These are phyloP conservation scores for Marasmius oreades DNA, from an alignment of 1,284 basidiomycete species.

Conservation along the genomic window DNA sequence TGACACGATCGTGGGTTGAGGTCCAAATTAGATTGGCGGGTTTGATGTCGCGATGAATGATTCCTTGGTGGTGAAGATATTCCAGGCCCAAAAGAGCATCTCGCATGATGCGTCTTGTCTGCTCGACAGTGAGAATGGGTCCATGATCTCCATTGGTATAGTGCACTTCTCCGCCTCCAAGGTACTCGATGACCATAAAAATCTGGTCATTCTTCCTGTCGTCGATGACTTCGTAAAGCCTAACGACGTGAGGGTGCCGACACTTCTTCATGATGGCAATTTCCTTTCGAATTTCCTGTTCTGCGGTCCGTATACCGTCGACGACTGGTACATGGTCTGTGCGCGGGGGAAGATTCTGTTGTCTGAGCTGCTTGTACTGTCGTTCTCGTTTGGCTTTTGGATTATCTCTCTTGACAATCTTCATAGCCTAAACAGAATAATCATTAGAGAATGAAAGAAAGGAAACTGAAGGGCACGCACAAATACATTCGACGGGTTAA, in stretches of 20 bases:
- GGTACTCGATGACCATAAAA: constrained; percentile 97
- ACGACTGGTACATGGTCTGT: constrained; percentile 50
- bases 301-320: constrained; percentile 66
- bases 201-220: constrained; percentile 88
- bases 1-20: constrained; percentile 78
- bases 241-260: constrained; percentile 88
- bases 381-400: constrained; percentile 16
- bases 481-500: constrained; percentile 31
- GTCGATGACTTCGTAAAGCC: constrained; percentile 93
- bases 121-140: constrained; percentile 79
- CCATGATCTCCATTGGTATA: constrained; percentile 70
- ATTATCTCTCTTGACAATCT: constrained; percentile 54
- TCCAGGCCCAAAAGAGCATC: constrained; percentile 93
- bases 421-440: constrained; percentile 65
- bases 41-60: constrained; percentile 99
- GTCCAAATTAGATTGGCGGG: constrained; percentile 96
- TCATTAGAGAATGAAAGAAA: not conserved
- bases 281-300: constrained; percentile 82
- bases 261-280: constrained; percentile 99
- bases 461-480: constrained; percentile 16
- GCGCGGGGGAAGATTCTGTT: constrained; percentile 45
- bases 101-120: constrained; percentile 84
- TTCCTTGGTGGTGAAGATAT: constrained; percentile 94
- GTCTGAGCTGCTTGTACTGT: constrained; percentile 61
- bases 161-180: constrained; percentile 90